phyloP scores from a whole-genome alignment of 2,329 filamentous ascomycete species.

The Sclerotinia sclerotiorum region DNA sequence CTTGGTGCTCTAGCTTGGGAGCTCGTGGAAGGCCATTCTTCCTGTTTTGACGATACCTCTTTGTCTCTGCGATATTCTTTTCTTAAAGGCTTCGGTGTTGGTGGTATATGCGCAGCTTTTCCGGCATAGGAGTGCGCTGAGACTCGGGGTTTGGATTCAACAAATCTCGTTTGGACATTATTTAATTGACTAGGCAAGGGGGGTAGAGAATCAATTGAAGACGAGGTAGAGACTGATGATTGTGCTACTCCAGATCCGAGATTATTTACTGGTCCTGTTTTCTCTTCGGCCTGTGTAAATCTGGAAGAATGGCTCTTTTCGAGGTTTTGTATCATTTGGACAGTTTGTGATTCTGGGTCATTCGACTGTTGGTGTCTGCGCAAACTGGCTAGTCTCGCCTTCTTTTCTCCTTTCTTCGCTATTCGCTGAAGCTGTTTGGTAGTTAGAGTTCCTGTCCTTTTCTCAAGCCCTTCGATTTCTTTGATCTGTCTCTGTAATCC shows the following conservation, averaged over 20 bases:
- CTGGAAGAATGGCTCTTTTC: too few relatives aligned
- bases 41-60: neutral
- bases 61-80: neutral
- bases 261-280: neutral
- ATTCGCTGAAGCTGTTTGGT: neutral
- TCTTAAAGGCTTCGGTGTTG: neutral
- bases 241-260: neutral
- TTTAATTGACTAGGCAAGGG: neutral
- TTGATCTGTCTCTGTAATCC: neutral
- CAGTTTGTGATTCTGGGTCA: too few relatives aligned
- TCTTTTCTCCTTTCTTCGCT: neutral
- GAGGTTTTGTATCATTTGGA: too few relatives aligned
- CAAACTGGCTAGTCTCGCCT: neutral
- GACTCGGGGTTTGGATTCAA: neutral
- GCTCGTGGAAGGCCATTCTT: neutral
- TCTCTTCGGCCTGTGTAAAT: too few relatives aligned
- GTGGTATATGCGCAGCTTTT: neutral
- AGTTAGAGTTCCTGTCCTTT: neutral
- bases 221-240: neutral
- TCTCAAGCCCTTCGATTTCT: neutral
- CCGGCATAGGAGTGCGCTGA: neutral
- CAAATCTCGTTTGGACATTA: neutral
- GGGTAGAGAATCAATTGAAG: neutral
- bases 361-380: too few relatives aligned
- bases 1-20: neutral